Conservation (phyloP, 2,329 filamentous ascomycete species). For the Sclerotinia sclerotiorum region DNA sequence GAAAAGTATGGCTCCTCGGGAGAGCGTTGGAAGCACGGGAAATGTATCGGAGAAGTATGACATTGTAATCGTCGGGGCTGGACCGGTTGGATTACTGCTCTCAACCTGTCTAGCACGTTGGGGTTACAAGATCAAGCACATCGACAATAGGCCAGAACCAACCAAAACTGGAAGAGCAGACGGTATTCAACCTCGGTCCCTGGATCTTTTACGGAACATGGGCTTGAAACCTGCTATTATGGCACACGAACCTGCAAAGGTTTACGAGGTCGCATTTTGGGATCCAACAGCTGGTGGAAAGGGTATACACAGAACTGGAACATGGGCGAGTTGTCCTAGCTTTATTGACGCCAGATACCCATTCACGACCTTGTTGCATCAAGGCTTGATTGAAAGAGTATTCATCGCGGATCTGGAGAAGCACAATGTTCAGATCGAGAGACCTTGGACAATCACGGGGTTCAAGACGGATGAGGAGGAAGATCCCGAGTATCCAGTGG, state of each 20-base stretch:
- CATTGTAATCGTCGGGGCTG: constrained; percentile 82
- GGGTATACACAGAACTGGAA: constrained; percentile 65
- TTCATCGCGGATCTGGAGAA: constrained; percentile 66
- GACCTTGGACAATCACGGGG: constrained; percentile 63
- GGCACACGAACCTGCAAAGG: constrained; percentile 81
- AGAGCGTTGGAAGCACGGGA: constrained; percentile 25
- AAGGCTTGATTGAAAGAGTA: constrained; percentile 69
- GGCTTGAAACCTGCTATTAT: constrained; percentile 85
- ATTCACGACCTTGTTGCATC: constrained; percentile 69
- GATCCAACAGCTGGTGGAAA: constrained; percentile 56
- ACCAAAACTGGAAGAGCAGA: constrained; percentile 85
- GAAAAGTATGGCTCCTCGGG: constrained; percentile 28
- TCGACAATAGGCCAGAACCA: constrained; percentile 84
- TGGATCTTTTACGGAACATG: constrained; percentile 86
- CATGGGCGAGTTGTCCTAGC: constrained; percentile 84
- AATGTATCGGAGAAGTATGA: constrained; percentile 49
- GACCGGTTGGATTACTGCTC: constrained; percentile 82
- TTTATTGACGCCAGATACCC: constrained; percentile 75
- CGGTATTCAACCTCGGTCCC: constrained; percentile 85
- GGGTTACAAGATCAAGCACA: constrained; percentile 94
- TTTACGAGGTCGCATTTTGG: constrained; percentile 77
- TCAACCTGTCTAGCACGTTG: constrained; percentile 86
- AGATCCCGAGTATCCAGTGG: constrained; percentile 70
- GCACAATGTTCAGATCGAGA: constrained; percentile 59
- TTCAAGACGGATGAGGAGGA: constrained; percentile 59